Percentiles rank a stretch among this genome's conserved stretches.
phyloP scores from a whole-genome alignment of 2,329 filamentous ascomycete genomes.

The Xylaria sp. region DNA sequence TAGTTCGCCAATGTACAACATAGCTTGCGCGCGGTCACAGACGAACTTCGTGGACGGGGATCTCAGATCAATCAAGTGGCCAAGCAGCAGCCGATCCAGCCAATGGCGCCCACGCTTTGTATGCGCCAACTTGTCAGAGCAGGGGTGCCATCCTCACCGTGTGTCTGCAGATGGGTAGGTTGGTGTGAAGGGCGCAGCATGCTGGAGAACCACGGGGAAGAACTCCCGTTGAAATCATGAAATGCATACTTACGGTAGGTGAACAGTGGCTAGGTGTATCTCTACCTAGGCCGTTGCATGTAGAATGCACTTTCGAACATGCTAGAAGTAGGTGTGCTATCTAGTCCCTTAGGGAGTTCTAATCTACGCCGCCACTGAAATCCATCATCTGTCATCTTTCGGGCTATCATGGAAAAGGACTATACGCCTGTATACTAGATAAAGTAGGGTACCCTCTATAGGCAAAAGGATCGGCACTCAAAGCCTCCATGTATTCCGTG shows the following conservation, averaged over 20 bases:
- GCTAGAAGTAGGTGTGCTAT: constrained; percentile 9
- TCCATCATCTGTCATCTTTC: constrained; percentile 13
- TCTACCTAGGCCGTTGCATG: too few species aligned
- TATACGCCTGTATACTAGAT: neutral
- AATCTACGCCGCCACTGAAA: constrained; percentile 20
- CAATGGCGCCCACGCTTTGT: constrained; percentile 33
- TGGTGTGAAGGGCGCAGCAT: constrained; percentile 26
- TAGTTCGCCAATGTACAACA: constrained; percentile 13
- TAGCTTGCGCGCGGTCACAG: constrained; percentile 35
- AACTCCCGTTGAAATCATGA: constrained; percentile 2
- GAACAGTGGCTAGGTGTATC: too few species aligned
- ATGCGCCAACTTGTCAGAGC: constrained; percentile 41
- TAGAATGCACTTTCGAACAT: constrained; percentile 24
- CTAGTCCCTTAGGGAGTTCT: constrained; percentile 11
- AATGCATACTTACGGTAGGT: constrained; percentile 24
- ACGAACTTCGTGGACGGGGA: constrained; percentile 39
- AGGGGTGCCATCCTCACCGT: constrained; percentile 37
- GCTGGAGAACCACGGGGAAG: constrained; percentile 10
- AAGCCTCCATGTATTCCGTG: constrained; percentile 36
- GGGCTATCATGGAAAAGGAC: constrained; percentile 13
- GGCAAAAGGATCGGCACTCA: constrained; percentile 33
- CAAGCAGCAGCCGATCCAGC: constrained; percentile 38
- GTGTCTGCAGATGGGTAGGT: constrained; percentile 34
- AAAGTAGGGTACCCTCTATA: constrained; percentile 8
- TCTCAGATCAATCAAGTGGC: constrained; percentile 42